Evolutionary conservation across 352 stramenopile species (phyloP), one percentile per base, ranked within the genome.

Genomic region (Halophytophthora batemanensis): DNA sequence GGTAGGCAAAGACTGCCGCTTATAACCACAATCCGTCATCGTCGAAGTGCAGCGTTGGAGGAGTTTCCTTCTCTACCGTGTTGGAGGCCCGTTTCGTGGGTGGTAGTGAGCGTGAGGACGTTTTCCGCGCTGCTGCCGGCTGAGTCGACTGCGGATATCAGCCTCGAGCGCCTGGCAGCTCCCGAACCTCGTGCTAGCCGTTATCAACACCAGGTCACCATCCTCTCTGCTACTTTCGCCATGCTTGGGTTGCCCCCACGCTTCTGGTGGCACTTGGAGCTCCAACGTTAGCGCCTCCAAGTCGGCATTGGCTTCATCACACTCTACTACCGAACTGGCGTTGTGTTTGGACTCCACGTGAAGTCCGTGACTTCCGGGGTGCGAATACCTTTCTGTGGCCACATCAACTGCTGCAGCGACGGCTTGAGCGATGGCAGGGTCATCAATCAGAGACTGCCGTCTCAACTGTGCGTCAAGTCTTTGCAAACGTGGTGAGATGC

Each of bases 401-500:
- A 42, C 46, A 39, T 66, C 49, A 44, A 66, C 56, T 0, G 57
- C 44, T 13, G 59, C 44, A 5, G 56, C 46, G 6, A 69, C 50
- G 31, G 45, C 42, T 47, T 53, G 40, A 43, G 49, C 44, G 13
- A 34, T 40, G 5, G 44, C 31, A 38, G 43, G 29, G 5, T 43
- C 59, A 8, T 57, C 39, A 8, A 12, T 19, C 43, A 31, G 23
- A 23, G 40, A 61, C 21, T 33, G 29, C 3, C 55, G 59, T 13
- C 59, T 45, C 3, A 78, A 47, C 39, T 82, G 68, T 18, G 71
- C 41, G 36, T 77, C 69, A 2, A 87, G 45, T 33, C 73, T 56
- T 31, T 53, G 63, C 0, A 83, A 39, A 12, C 73, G 62, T 33
- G 73, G 76, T 10, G 71, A 84, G 13, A 82, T 50, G 28, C 72